Conservation (phyloP, 176 grass and related monocot genomes). For the Juncus inflexus region DNA sequence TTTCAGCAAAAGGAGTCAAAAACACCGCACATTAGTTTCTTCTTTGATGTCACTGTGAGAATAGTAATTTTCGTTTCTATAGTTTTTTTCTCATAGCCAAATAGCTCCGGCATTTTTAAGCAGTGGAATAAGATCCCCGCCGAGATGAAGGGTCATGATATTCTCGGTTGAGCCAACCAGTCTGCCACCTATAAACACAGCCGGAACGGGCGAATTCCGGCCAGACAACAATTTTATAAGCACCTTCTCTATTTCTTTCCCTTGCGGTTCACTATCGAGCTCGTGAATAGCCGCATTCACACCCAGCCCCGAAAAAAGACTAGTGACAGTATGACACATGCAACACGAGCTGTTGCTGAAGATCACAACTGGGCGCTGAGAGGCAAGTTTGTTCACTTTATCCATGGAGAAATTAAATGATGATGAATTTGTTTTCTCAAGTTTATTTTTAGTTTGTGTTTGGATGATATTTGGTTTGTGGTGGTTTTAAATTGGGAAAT, state of each 20-base stretch:
- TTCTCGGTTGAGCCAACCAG: conserved; percentile 21
- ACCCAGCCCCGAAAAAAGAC: conserved; percentile 33
- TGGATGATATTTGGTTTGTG: background rate
- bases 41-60: too few relatives aligned
- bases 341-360: conserved; percentile 52
- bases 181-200: conserved; percentile 36
- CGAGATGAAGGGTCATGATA: conserved; percentile 31
- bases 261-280: conserved; percentile 37
- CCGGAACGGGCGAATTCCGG: conserved; percentile 4
- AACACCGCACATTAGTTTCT: too few relatives aligned
- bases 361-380: conserved; percentile 53
- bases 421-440: background rate
- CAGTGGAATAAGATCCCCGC: conserved; percentile 14
- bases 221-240: conserved; percentile 30
- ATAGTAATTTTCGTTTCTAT: too few relatives aligned
- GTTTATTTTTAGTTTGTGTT: too few relatives aligned
- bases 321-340: conserved; percentile 52
- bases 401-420: conserved; percentile 31
- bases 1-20: too few relatives aligned
- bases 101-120: conserved; percentile 27
- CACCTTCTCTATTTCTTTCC: conserved; percentile 40
- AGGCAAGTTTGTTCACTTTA: conserved; percentile 31
- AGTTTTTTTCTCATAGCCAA: background rate
- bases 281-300: conserved; percentile 40
- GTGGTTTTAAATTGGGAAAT: conserved; percentile 7